phyloP scores from a whole-genome alignment of 2,329 filamentous ascomycete species.

The Fusarium sp. region DNA sequence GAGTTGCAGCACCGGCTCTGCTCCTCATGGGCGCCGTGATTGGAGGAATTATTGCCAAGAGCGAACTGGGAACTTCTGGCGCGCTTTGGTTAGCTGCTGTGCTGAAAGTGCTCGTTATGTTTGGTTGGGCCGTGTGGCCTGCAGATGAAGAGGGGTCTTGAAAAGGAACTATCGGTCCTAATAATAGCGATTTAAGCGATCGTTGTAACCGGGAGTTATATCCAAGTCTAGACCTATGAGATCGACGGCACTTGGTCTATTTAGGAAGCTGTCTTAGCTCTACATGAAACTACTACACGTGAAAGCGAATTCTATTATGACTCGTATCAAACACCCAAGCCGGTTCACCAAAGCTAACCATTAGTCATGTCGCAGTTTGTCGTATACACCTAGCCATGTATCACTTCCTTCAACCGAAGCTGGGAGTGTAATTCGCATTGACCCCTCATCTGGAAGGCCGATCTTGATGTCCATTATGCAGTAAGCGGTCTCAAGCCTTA shows the following conservation, averaged over 20 bases:
- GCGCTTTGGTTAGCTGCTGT: slow-evolving; percentile 71
- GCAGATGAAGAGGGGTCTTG: slow-evolving; percentile 53
- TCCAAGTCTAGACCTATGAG: not conserved
- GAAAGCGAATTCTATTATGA: not conserved
- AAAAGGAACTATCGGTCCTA: slow-evolving; percentile 1
- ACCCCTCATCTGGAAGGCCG: slow-evolving; percentile 2
- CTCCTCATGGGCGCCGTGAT: slow-evolving; percentile 64
- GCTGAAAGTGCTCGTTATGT: slow-evolving; percentile 68
- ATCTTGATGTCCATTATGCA: not conserved
- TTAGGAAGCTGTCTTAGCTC: slow-evolving; percentile 10
- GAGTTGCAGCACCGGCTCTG: slow-evolving; percentile 63
- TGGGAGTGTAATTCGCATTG: not conserved
- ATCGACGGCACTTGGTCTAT: not conserved
- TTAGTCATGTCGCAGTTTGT: not conserved
- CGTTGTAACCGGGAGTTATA: not conserved
- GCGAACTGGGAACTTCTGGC: slow-evolving; percentile 61
- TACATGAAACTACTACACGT: not conserved
- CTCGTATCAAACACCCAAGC: not conserved
- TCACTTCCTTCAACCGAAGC: not conserved
- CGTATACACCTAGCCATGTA: not conserved
- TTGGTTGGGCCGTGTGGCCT: slow-evolving; percentile 73
- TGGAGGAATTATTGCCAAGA: slow-evolving; percentile 65
- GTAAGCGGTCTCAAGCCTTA: slow-evolving; percentile 1
- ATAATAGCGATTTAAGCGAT: slow-evolving; percentile 2
- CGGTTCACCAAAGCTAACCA: not conserved